phyloP scores from a whole-genome alignment of 257 asterid species.

The Nicotiana tomentosiformis region DNA sequence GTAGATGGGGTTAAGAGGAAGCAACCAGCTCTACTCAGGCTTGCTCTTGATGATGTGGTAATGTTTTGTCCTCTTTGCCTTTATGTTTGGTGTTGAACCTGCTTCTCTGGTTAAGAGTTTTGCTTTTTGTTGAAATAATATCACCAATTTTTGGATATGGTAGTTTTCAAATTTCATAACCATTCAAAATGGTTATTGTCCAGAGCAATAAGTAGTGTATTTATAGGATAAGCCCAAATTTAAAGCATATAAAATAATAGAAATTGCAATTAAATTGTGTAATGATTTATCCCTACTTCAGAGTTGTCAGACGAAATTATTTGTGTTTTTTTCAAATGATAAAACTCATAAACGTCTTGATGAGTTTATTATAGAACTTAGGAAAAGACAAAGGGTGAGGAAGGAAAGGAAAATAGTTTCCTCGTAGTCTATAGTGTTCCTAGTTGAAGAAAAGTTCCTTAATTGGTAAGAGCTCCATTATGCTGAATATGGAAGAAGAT shows the following conservation, averaged over 20 bases:
- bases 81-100: neutral
- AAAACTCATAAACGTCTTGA: neutral
- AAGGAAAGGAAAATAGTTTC: neutral
- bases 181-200: neutral
- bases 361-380: neutral
- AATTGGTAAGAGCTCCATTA: neutral
- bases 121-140: neutral
- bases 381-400: neutral
- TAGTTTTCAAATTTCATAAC: neutral
- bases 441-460: neutral
- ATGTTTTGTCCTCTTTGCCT: slow-evolving; percentile 11
- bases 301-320: neutral
- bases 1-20: slow-evolving; percentile 62
- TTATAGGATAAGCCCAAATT: neutral
- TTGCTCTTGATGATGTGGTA: slow-evolving; percentile 95
- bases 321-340: neutral
- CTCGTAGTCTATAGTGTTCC: neutral
- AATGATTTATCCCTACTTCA: neutral
- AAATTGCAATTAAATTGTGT: neutral
- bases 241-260: neutral
- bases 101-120: neutral
- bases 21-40: slow-evolving; percentile 89
- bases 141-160: neutral
- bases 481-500: neutral
- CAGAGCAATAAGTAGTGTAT: neutral